These are phyloP conservation scores for Proliferodiscus dingleyae DNA, from an alignment of 2,329 filamentous ascomycete species.

Conservation along the genomic window DNA sequence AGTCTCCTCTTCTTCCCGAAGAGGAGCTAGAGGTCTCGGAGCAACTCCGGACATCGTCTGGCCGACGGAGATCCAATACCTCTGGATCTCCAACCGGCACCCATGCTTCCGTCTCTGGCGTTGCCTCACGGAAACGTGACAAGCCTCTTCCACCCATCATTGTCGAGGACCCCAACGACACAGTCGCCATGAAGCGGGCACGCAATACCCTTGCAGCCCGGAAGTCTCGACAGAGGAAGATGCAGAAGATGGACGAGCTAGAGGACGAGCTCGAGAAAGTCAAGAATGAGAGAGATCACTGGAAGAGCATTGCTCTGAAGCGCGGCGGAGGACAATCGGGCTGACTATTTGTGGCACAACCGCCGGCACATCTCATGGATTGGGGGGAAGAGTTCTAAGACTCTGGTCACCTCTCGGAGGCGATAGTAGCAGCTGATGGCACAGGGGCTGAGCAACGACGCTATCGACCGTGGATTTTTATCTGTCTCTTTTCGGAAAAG, in stretches of 20 bases:
- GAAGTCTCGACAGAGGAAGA: slow-evolving; percentile 86
- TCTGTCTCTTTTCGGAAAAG: slow-evolving; percentile 17
- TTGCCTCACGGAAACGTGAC: slow-evolving; percentile 69
- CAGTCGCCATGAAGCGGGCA: slow-evolving; percentile 83
- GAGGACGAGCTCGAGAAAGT: slow-evolving; percentile 69
- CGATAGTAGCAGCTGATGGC: slow-evolving; percentile 27
- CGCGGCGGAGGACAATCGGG: slow-evolving; percentile 15
- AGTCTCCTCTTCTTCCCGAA: slow-evolving; percentile 26
- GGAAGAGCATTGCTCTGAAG: slow-evolving; percentile 43
- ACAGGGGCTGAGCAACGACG: slow-evolving; percentile 27
- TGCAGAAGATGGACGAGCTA: slow-evolving; percentile 67
- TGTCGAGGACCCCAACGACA: slow-evolving; percentile 68
- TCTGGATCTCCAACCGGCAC: slow-evolving; percentile 41
- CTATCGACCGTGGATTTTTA: slow-evolving; percentile 25
- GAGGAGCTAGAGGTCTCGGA: slow-evolving; percentile 47
- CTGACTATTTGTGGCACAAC: slow-evolving; percentile 23
- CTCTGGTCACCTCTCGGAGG: slow-evolving; percentile 25
- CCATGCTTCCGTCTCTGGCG: slow-evolving; percentile 64
- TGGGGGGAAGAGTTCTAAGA: slow-evolving; percentile 27
- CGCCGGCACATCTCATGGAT: slow-evolving; percentile 32
- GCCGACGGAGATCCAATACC: slow-evolving; percentile 36
- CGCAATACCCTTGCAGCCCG: slow-evolving; percentile 91
- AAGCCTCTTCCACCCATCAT: slow-evolving; percentile 77
- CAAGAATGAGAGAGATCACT: slow-evolving; percentile 60
- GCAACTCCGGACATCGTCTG: slow-evolving; percentile 37